Conservation (phyloP, 495 filamentous ascomycete species). For the Cercophora sp. region DNA sequence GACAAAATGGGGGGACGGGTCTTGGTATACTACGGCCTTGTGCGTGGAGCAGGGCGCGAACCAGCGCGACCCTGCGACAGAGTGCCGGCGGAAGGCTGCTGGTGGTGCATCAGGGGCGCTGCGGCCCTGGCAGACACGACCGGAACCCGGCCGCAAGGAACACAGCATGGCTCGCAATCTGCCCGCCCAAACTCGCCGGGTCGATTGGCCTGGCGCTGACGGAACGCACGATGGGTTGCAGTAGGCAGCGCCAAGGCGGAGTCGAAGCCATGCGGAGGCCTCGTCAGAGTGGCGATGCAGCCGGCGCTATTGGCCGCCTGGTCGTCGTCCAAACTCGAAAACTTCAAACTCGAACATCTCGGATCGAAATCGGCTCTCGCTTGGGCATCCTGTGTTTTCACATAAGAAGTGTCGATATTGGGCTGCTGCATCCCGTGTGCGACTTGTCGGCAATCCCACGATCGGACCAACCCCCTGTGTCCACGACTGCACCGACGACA, state of each 20-base stretch:
- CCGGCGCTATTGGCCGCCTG: background rate
- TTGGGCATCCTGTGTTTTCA: no score
- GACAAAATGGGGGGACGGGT: background rate
- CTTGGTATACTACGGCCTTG: slow-evolving; percentile 1
- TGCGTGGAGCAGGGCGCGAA: slow-evolving; percentile 1
- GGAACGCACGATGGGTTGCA: background rate
- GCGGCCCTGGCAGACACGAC: no score
- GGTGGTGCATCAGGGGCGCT: no score
- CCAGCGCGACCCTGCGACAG: background rate
- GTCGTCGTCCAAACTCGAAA: slow-evolving; percentile 4
- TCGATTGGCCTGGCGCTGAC: background rate
- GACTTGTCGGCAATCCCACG: no score
- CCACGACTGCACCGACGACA: no score
- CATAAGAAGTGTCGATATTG: no score
- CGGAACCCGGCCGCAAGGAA: no score
- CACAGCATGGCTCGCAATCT: background rate
- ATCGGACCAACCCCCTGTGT: no score
- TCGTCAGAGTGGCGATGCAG: slow-evolving; percentile 4
- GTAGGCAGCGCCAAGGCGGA: slow-evolving; percentile 8
- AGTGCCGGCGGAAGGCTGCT: no score
- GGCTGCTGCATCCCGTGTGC: no score
- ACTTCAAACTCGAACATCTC: slow-evolving; percentile 6
- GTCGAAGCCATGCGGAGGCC: slow-evolving; percentile 4
- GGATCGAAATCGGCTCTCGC: no score
- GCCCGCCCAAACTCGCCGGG: background rate